Evolutionary conservation across 495 filamentous ascomycete species (phyloP).

Genomic region (Neurospora cerealis): DNA sequence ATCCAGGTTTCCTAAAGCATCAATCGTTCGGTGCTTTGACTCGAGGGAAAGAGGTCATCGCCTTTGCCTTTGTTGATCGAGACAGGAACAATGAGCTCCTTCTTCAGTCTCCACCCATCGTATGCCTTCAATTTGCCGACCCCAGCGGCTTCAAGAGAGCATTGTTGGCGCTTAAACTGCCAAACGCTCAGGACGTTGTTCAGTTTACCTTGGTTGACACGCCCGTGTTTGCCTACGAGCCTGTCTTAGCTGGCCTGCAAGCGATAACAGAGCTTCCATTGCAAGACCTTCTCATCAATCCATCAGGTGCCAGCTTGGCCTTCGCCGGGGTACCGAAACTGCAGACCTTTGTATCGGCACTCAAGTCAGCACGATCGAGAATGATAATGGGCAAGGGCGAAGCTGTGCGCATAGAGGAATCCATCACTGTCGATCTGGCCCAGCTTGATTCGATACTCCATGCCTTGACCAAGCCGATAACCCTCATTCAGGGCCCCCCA

Average conservation of each 20-base stretch:
- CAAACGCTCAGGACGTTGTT: constrained; percentile 25
- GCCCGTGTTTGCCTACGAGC: constrained; percentile 62
- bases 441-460: constrained; percentile 48
- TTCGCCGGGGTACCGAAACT: not conserved
- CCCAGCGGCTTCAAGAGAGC: constrained; percentile 20
- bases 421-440: constrained; percentile 42
- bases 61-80: constrained; percentile 53
- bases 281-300: constrained; percentile 37
- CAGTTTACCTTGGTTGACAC: constrained; percentile 52
- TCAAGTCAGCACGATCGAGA: not conserved
- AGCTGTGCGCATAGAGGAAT: not conserved
- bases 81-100: constrained; percentile 23
- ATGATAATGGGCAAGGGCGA: not conserved
- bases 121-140: constrained; percentile 45
- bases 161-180: constrained; percentile 31
- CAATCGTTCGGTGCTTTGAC: constrained; percentile 52
- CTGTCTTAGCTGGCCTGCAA: constrained; percentile 53
- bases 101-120: constrained; percentile 37
- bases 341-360: not conserved
- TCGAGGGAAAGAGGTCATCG: constrained; percentile 39
- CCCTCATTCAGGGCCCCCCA: constrained; percentile 67
- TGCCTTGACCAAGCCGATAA: constrained; percentile 45
- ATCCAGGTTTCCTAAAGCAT: constrained; percentile 46
- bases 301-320: not conserved
- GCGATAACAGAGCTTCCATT: constrained; percentile 44